Percentiles rank a stretch among this genome's conserved stretches.
Conservation (phyloP, 2,329 filamentous ascomycete genomes). For the Ciborinia camelliae region DNA sequence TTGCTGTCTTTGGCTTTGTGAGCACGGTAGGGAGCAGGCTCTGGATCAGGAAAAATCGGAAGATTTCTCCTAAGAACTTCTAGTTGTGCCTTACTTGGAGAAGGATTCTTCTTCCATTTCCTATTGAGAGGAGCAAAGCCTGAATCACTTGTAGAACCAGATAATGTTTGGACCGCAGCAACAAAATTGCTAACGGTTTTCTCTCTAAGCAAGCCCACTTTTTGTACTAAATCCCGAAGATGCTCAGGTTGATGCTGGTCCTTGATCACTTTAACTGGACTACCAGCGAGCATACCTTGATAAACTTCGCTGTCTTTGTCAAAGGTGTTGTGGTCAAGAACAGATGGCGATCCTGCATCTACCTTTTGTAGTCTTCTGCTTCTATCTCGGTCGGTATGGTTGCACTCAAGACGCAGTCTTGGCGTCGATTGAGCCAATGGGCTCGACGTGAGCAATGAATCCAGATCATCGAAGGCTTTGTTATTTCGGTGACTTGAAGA, state of each 20-base stretch:
- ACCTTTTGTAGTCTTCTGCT: constrained; percentile 24
- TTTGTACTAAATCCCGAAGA: not conserved
- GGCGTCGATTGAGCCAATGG: constrained; percentile 34
- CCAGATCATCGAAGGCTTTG: constrained; percentile 15
- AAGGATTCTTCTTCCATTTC: constrained; percentile 31
- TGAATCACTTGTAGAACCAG: constrained; percentile 1
- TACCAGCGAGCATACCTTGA: constrained; percentile 16
- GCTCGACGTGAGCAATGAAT: constrained; percentile 29
- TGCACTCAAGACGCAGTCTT: constrained; percentile 27
- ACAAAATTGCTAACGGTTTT: constrained; percentile 8
- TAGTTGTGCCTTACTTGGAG: constrained; percentile 31
- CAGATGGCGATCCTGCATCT: constrained; percentile 24
- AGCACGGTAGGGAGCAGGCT: not conserved
- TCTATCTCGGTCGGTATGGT: constrained; percentile 25
- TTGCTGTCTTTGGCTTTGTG: constrained; percentile 14
- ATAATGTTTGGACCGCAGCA: not conserved
- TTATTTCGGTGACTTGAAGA: not conserved
- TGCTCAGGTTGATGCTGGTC: not conserved
- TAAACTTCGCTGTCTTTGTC: not conserved
- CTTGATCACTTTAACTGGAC: not conserved
- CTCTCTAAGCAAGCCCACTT: not conserved
- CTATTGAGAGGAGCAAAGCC: constrained; percentile 1
- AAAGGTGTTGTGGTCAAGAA: constrained; percentile 23
- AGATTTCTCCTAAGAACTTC: constrained; percentile 24
- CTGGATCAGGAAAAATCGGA: constrained; percentile 2